Conservation (phyloP, 805 yeast genomes). For the Torulaspora gathmanii region DNA sequence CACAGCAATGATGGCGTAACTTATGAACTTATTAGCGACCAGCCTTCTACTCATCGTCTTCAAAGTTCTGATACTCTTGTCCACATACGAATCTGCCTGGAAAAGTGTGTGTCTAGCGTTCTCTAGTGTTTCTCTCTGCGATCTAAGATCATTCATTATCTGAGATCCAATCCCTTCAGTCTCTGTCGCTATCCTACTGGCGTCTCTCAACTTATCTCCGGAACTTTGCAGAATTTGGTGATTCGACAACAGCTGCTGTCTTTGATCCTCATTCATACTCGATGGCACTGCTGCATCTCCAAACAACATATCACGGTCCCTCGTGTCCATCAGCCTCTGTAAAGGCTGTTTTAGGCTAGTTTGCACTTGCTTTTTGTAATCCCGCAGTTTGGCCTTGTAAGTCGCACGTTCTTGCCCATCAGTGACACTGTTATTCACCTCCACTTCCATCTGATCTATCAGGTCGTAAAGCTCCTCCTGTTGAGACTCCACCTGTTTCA, state of each 20-base stretch:
- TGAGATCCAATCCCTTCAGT: constrained; percentile 90
- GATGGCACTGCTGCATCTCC: constrained; percentile 42
- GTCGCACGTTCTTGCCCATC: constrained; percentile 45
- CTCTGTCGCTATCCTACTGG: constrained; percentile 85
- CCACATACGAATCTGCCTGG: constrained; percentile 92
- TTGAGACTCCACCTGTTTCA: constrained; percentile 30
- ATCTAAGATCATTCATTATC: constrained; percentile 78
- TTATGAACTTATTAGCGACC: constrained; percentile 85
- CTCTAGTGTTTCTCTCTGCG: constrained; percentile 87
- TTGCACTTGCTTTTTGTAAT: constrained; percentile 54
- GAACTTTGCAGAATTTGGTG: constrained; percentile 79
- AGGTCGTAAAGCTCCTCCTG: constrained; percentile 46
- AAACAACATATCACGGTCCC: constrained; percentile 68
- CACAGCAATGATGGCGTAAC: constrained; percentile 87
- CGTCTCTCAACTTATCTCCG: constrained; percentile 76
- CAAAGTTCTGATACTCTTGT: constrained; percentile 78
- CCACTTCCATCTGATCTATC: constrained; percentile 82
- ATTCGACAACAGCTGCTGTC: constrained; percentile 73
- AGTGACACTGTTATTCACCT: constrained; percentile 65
- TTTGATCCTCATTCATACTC: constrained; percentile 55
- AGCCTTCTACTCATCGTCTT: constrained; percentile 88
- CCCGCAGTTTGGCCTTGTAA: constrained; percentile 71
- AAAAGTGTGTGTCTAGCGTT: constrained; percentile 80
- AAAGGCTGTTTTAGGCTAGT: constrained; percentile 54
- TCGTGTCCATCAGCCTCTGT: constrained; percentile 57